These are phyloP conservation scores for Yarrowia deformans DNA, from an alignment of 805 yeast species.

Conservation along the genomic window DNA sequence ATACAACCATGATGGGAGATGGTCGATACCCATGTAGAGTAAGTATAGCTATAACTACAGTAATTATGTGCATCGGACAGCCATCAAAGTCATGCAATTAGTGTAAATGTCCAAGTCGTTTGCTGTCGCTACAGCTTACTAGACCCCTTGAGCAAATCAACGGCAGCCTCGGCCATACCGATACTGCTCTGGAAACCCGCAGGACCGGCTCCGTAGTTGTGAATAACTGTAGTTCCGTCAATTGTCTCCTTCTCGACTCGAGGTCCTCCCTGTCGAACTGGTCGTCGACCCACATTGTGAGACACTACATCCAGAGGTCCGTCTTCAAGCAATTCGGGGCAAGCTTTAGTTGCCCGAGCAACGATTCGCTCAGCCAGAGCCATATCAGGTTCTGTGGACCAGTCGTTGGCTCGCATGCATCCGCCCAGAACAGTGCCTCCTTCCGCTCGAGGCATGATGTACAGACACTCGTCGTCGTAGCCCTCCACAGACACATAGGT, in stretches of 20 bases:
- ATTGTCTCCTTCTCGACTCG: slow-evolving; percentile 65
- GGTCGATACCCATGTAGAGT: no score
- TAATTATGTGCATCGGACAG: no score
- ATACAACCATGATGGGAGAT: not conserved
- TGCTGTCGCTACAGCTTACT: slow-evolving; percentile 12
- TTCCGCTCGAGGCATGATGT: slow-evolving; percentile 39
- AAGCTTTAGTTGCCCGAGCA: slow-evolving; percentile 61
- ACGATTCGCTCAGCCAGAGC: slow-evolving; percentile 68
- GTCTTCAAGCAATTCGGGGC: slow-evolving; percentile 52
- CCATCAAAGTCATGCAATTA: not conserved
- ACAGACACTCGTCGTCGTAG: slow-evolving; percentile 25
- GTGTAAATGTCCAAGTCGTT: no score
- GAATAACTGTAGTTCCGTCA: slow-evolving; percentile 58
- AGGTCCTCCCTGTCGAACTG: slow-evolving; percentile 77
- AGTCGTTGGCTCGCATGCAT: slow-evolving; percentile 67
- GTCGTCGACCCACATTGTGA: slow-evolving; percentile 77
- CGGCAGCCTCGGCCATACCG: slow-evolving; percentile 63
- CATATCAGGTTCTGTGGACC: slow-evolving; percentile 65
- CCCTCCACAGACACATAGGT: slow-evolving; percentile 25
- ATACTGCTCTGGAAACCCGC: slow-evolving; percentile 78
- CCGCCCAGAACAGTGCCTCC: slow-evolving; percentile 67
- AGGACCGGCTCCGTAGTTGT: slow-evolving; percentile 80
- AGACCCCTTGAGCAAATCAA: slow-evolving; percentile 43
- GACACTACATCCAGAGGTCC: slow-evolving; percentile 60
- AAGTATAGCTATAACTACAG: no score